Evolutionary conservation across 2,329 filamentous ascomycete genomes (phyloP).

Genomic region (Verticillium isaacii): DNA sequence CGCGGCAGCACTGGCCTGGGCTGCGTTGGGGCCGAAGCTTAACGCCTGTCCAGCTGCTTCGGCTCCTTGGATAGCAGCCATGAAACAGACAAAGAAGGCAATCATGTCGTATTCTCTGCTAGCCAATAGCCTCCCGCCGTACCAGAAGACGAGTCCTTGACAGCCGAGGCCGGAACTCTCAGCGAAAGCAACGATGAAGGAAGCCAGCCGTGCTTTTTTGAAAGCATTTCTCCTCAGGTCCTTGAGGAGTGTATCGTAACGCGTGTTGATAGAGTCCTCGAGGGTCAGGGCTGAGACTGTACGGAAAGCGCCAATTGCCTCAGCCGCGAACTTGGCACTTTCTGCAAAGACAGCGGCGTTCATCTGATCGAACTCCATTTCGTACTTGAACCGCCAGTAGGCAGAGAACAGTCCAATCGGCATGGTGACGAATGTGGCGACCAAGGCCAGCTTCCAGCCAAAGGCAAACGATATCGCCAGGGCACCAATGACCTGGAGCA

Average conservation of each 20-base stretch:
- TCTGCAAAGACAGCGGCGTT: slow-evolving; percentile 64
- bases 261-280: slow-evolving; percentile 57
- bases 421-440: slow-evolving; percentile 57
- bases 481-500: slow-evolving; percentile 62
- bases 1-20: slow-evolving; percentile 53
- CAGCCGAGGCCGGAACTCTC: slow-evolving; percentile 62
- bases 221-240: slow-evolving; percentile 57
- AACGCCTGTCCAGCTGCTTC: slow-evolving; percentile 65
- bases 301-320: slow-evolving; percentile 68
- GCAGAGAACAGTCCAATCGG: slow-evolving; percentile 43
- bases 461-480: slow-evolving; percentile 65
- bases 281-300: slow-evolving; percentile 68
- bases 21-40: slow-evolving; percentile 60
- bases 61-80: slow-evolving; percentile 62
- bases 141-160: slow-evolving; percentile 63
- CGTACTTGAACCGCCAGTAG: slow-evolving; percentile 50
- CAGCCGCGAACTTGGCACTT: slow-evolving; percentile 70
- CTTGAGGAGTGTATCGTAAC: slow-evolving; percentile 56
- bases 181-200: slow-evolving; percentile 62
- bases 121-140: slow-evolving; percentile 56
- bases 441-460: slow-evolving; percentile 72
- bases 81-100: slow-evolving; percentile 55
- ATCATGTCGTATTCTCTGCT: slow-evolving; percentile 40
- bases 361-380: slow-evolving; percentile 64
- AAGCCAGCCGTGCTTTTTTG: slow-evolving; percentile 56